Conservation (phyloP, 495 filamentous ascomycete genomes). For the Pyrenula aspistea region DNA sequence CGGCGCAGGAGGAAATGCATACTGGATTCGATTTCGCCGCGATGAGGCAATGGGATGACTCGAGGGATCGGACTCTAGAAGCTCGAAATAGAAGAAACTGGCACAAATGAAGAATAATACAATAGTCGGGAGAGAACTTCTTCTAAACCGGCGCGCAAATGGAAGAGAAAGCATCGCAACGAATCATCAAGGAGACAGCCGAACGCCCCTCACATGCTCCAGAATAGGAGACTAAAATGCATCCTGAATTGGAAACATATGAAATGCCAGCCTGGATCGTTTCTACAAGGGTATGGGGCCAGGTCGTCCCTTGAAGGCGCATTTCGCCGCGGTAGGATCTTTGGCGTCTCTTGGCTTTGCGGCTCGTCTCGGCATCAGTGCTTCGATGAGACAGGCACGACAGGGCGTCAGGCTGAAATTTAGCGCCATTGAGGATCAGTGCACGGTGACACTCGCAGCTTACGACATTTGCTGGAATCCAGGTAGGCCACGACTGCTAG, state of each 20-base stretch:
- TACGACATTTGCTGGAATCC: no score
- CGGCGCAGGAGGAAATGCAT: not conserved
- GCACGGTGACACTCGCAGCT: no score
- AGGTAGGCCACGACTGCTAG: no score
- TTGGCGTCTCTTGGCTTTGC: not conserved
- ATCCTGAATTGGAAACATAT: not conserved
- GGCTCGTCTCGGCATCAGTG: not conserved
- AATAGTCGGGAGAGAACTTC: not conserved
- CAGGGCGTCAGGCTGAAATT: no score
- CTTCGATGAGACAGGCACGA: no score
- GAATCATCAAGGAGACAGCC: not conserved
- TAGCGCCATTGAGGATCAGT: no score
- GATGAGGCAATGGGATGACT: not conserved
- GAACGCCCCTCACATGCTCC: not conserved
- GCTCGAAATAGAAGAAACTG: not conserved
- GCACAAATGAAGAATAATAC: not conserved
- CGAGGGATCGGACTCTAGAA: not conserved
- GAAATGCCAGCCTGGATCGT: not conserved
- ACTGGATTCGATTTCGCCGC: not conserved
- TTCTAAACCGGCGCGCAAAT: not conserved
- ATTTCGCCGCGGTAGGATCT: not conserved
- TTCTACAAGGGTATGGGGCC: not conserved
- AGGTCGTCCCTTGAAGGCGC: not conserved
- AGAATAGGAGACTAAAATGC: not conserved
- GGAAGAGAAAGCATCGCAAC: not conserved